Evolutionary conservation across 1,284 basidiomycete species (phyloP).

Genomic region (Tilletiopsis washingtonensis): DNA sequence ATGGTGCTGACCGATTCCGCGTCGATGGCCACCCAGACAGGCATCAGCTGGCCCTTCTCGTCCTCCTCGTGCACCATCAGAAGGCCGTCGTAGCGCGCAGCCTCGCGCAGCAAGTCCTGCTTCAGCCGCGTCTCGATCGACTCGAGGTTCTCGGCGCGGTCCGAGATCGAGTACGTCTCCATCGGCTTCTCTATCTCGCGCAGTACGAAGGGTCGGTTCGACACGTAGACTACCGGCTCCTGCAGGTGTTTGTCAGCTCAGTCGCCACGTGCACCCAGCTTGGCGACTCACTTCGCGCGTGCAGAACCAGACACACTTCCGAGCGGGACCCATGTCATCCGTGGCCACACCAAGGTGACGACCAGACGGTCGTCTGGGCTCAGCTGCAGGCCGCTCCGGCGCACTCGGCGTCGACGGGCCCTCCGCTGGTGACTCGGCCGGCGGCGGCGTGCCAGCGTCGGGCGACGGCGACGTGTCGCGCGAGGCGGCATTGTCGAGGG

Average conservation of each 20-base stretch:
- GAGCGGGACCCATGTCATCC: too few relatives aligned
- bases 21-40: slow-evolving; percentile 93
- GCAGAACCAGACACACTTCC: slow-evolving; percentile 52
- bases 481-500: too few relatives aligned
- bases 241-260: neutral
- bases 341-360: too few relatives aligned
- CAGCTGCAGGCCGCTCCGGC: neutral
- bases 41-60: slow-evolving; percentile 55
- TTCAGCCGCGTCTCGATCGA: slow-evolving; percentile 81
- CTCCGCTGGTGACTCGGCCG: neutral
- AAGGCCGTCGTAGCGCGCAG: slow-evolving; percentile 76
- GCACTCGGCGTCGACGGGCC: neutral
- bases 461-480: neutral
- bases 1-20: slow-evolving; percentile 74
- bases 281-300: slow-evolving; percentile 51
- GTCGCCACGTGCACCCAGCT: neutral
- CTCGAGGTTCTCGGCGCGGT: slow-evolving; percentile 88
- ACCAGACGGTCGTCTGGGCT: slow-evolving; percentile 48
- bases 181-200: slow-evolving; percentile 81
- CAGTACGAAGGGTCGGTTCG: slow-evolving; percentile 88
- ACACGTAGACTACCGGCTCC: slow-evolving; percentile 96
- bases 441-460: neutral
- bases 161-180: slow-evolving; percentile 71
- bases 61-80: slow-evolving; percentile 79
- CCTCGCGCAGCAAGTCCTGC: slow-evolving; percentile 86